Percentiles rank a stretch among this genome's conserved stretches.
phyloP scores from a whole-genome alignment of 1,139 yeast genomes.

The Pichia sp. region DNA sequence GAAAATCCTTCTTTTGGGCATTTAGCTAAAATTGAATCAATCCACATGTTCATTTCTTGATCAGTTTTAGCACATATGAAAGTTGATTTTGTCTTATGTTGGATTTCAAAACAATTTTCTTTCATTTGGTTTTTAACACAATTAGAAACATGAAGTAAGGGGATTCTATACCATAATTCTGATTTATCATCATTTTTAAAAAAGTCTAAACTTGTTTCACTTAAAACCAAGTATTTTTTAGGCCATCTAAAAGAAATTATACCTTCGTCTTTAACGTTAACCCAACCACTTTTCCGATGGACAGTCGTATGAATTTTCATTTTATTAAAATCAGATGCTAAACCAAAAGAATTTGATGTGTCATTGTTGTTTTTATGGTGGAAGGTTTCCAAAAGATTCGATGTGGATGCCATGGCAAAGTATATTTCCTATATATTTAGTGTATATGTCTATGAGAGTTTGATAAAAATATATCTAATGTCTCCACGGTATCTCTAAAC shows the following conservation, averaged over 20 bases:
- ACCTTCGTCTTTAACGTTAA: conserved; percentile 87
- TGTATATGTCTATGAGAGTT: too few species aligned
- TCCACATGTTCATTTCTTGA: conserved; percentile 82
- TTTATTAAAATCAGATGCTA: conserved; percentile 26
- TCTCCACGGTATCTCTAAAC: too few species aligned
- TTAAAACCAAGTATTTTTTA: conserved; percentile 71
- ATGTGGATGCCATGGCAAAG: too few species aligned
- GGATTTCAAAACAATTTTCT: conserved; percentile 73
- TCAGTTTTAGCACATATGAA: conserved; percentile 73
- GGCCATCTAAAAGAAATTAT: conserved; percentile 86
- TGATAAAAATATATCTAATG: too few species aligned
- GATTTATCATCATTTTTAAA: conserved; percentile 57
- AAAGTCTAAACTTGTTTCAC: conserved; percentile 68
- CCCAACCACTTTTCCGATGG: conserved; percentile 63
- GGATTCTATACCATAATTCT: conserved; percentile 42
- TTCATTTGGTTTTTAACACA: conserved; percentile 60
- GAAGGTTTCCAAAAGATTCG: too few species aligned
- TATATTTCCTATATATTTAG: too few species aligned
- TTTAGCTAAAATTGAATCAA: conserved; percentile 81
- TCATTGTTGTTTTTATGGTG: background rate
- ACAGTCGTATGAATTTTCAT: conserved; percentile 28
- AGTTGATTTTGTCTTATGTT: conserved; percentile 62
- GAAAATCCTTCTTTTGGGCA: conserved; percentile 83
- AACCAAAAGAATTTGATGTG: background rate
- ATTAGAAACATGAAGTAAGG: conserved; percentile 49